Conservation (phyloP, 495 filamentous ascomycete genomes). For the Pyrenula massariospora region DNA sequence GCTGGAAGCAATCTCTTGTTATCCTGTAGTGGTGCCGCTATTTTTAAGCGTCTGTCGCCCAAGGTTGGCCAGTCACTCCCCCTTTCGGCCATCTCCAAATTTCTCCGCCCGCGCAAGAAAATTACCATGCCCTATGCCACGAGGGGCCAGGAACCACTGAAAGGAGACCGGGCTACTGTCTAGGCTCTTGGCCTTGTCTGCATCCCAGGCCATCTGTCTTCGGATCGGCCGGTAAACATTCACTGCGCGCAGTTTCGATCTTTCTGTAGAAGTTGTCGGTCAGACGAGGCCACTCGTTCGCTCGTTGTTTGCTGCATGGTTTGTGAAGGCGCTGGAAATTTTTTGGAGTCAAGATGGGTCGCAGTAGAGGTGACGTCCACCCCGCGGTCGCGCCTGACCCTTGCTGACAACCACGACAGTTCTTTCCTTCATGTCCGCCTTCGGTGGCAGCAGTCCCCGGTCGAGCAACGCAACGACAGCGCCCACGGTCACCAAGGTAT, state of each 20-base stretch:
- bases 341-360: background rate
- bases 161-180: background rate
- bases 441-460: slow-evolving; percentile 29
- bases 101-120: background rate
- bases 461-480: background rate
- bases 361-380: background rate
- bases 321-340: background rate
- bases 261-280: no score
- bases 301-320: background rate
- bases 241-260: no score
- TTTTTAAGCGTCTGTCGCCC: background rate
- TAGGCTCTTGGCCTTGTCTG: background rate
- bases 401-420: slow-evolving; percentile 24
- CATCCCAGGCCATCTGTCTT: background rate
- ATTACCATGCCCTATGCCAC: background rate
- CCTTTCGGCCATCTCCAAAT: background rate
- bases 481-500: background rate
- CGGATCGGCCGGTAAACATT: background rate
- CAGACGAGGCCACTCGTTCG: no score
- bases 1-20: background rate
- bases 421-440: slow-evolving; percentile 51
- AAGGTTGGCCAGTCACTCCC: background rate
- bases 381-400: background rate
- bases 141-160: background rate
- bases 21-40: background rate